These are phyloP conservation scores for Phialophora chinensis DNA, from an alignment of 2,329 filamentous ascomycete species.

Conservation along the genomic window DNA sequence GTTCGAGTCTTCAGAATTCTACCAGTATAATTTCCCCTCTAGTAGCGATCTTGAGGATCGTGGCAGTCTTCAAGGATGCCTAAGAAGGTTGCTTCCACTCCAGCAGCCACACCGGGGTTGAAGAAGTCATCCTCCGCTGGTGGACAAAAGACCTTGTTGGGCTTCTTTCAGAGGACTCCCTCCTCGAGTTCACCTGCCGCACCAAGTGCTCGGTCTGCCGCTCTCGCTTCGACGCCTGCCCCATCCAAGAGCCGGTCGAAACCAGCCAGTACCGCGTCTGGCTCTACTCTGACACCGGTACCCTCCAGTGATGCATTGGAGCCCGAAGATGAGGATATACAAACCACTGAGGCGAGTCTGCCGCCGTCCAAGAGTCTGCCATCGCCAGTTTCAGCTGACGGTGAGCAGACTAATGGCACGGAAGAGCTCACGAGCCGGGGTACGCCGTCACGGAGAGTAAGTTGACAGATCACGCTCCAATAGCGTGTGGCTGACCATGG, in stretches of 20 bases:
- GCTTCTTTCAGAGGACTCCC: constrained; percentile 73
- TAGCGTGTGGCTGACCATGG: neutral
- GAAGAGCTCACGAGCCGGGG: constrained; percentile 55
- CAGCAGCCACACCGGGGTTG: constrained; percentile 44
- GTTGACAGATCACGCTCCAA: constrained; percentile 28
- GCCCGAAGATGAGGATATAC: constrained; percentile 67
- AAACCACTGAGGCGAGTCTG: constrained; percentile 45
- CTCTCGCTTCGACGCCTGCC: constrained; percentile 32
- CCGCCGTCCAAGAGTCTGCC: constrained; percentile 60
- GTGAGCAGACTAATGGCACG: constrained; percentile 34
- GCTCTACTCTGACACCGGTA: constrained; percentile 68
- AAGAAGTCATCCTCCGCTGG: constrained; percentile 53
- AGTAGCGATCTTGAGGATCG: neutral
- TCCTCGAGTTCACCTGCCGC: constrained; percentile 28
- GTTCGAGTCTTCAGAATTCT: neutral
- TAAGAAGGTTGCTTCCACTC: constrained; percentile 44
- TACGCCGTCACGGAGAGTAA: constrained; percentile 82
- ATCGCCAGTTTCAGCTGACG: constrained; percentile 54
- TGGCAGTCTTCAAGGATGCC: constrained; percentile 44
- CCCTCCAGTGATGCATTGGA: constrained; percentile 79
- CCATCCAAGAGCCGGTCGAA: constrained; percentile 56
- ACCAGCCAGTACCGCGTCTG: constrained; percentile 48
- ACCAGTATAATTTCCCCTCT: neutral
- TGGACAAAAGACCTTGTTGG: constrained; percentile 74
- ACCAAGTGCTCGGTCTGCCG: constrained; percentile 17